Conservation (phyloP, 2,329 filamentous ascomycete species). For the Macrophomina pseudophaseolina region DNA sequence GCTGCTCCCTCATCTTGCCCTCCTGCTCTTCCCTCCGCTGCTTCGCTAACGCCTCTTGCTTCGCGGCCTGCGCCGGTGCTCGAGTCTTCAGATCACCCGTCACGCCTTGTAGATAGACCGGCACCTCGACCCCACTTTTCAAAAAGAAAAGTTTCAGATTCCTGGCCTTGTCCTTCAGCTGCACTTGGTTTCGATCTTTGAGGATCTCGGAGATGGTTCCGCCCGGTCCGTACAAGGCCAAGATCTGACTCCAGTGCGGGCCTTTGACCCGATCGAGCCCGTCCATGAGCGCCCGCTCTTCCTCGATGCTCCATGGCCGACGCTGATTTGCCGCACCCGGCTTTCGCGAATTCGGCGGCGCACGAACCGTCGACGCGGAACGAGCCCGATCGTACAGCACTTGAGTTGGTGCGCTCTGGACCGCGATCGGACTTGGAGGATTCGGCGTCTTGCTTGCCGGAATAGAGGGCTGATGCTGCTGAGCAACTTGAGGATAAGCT, state of each 20-base stretch:
- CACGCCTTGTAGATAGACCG: slow-evolving; percentile 83
- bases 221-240: slow-evolving; percentile 79
- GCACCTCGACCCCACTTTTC: slow-evolving; percentile 89
- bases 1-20: slow-evolving; percentile 13
- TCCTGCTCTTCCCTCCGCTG: slow-evolving; percentile 25
- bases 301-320: slow-evolving; percentile 84
- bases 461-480: slow-evolving; percentile 26
- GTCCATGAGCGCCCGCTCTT: slow-evolving; percentile 88
- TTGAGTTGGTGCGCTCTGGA: slow-evolving; percentile 57
- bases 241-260: slow-evolving; percentile 91
- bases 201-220: slow-evolving; percentile 82
- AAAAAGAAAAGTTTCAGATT: slow-evolving; percentile 91
- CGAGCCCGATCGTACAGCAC: slow-evolving; percentile 64
- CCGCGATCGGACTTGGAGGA: slow-evolving; percentile 40
- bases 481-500: slow-evolving; percentile 30
- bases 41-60: slow-evolving; percentile 26
- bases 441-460: slow-evolving; percentile 22
- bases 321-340: slow-evolving; percentile 63
- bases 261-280: slow-evolving; percentile 88
- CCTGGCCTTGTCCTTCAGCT: slow-evolving; percentile 88
- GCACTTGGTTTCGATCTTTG: slow-evolving; percentile 88
- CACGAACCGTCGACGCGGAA: slow-evolving; percentile 60
- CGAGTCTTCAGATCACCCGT: slow-evolving; percentile 89
- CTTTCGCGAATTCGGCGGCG: slow-evolving; percentile 58
- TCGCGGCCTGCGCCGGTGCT: slow-evolving; percentile 66